Evolutionary conservation across 1,284 basidiomycete genomes (phyloP).

Genomic region (Cryptococcus sp.): DNA sequence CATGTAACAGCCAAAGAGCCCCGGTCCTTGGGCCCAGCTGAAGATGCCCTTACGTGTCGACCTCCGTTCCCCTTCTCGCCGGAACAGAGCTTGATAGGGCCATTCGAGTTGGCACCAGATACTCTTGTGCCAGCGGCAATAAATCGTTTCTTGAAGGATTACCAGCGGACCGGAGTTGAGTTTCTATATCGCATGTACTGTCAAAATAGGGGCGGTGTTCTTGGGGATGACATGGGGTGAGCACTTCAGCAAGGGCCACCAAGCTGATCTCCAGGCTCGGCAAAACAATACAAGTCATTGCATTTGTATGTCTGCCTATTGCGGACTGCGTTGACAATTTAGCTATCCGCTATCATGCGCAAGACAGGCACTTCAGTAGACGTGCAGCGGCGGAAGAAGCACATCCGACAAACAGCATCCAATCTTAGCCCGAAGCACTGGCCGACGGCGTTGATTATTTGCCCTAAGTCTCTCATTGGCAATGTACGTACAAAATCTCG

Average conservation of each 20-base stretch:
- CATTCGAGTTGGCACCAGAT: slow-evolving; percentile 30
- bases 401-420: slow-evolving; percentile 18
- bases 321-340: not conserved
- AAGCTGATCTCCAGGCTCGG: slow-evolving; percentile 39
- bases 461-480: slow-evolving; percentile 53
- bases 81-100: slow-evolving; percentile 23
- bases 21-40: not conserved
- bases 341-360: slow-evolving; percentile 58
- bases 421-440: slow-evolving; percentile 36
- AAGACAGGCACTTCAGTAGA: slow-evolving; percentile 53
- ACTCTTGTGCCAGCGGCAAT: slow-evolving; percentile 53
- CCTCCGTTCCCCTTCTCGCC: slow-evolving; percentile 26
- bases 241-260: slow-evolving; percentile 1
- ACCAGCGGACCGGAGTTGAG: slow-evolving; percentile 55
- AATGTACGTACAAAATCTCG: slow-evolving; percentile 45
- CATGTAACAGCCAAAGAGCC: too few species aligned
- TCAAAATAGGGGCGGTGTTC: slow-evolving; percentile 51
- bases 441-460: slow-evolving; percentile 50
- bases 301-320: slow-evolving; percentile 35
- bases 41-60: slow-evolving; percentile 22
- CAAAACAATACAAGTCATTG: slow-evolving; percentile 55
- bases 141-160: slow-evolving; percentile 57
- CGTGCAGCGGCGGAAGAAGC: slow-evolving; percentile 38
- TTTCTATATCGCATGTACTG: slow-evolving; percentile 56
- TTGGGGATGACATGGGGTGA: slow-evolving; percentile 60